Evolutionary conservation across 768 basidiomycete genomes (phyloP).

Genomic region (Myochromella boudieri): DNA sequence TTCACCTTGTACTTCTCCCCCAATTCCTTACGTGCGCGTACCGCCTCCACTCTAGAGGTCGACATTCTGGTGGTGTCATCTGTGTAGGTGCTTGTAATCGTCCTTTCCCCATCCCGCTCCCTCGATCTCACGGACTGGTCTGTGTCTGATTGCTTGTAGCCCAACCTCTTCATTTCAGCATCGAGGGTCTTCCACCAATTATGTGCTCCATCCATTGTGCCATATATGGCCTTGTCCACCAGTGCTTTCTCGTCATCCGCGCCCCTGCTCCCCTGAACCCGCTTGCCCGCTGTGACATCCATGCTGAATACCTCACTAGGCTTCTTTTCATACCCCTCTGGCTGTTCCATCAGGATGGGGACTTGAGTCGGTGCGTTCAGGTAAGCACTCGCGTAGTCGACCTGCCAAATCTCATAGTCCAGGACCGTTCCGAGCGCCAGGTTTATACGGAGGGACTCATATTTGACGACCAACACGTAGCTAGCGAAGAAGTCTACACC

Average conservation of each 20-base stretch:
- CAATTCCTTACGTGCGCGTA: neutral
- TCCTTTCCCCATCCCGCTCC: conserved; percentile 7
- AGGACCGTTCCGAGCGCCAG: neutral
- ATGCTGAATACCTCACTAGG: conserved; percentile 7
- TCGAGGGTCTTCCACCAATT: conserved; percentile 4
- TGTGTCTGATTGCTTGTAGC: conserved; percentile 16
- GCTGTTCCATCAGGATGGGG: neutral
- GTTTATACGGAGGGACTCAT: conserved; percentile 6
- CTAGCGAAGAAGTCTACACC: conserved; percentile 27
- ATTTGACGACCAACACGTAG: conserved; percentile 9
- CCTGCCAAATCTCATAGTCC: conserved; percentile 25
- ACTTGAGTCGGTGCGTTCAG: conserved; percentile 11
- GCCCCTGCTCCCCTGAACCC: neutral
- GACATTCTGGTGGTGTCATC: conserved; percentile 1
- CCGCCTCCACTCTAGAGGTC: neutral
- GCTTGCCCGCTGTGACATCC: neutral
- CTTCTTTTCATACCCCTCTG: neutral
- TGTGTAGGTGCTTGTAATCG: conserved; percentile 12
- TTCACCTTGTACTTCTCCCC: conserved; percentile 3
- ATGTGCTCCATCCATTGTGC: conserved; percentile 6
- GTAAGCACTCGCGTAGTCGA: conserved; percentile 20
- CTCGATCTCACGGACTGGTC: conserved; percentile 16
- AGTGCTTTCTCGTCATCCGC: conserved; percentile 9
- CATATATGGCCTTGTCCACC: conserved; percentile 1
- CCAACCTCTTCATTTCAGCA: neutral